Evolutionary conservation across 345 rosid species (phyloP).

Genomic region (Mangifera indica): DNA sequence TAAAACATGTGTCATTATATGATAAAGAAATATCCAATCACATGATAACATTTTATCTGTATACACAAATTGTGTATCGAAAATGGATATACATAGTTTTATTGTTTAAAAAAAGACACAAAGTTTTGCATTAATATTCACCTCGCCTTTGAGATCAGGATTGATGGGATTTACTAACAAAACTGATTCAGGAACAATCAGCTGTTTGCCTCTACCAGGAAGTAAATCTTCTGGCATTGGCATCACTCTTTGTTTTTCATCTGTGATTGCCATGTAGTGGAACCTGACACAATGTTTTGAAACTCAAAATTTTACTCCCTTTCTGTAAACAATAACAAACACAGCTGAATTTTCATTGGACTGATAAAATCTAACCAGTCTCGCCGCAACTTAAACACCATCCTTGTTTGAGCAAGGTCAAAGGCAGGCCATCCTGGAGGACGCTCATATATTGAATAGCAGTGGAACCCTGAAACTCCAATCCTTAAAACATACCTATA

Average conservation of each 20-base stretch:
- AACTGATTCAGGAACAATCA: conserved; percentile 38
- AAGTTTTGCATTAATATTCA: background rate
- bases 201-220: conserved; percentile 32
- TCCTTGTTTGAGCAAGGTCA: conserved; percentile 40
- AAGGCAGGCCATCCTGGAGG: conserved; percentile 30
- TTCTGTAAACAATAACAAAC: background rate
- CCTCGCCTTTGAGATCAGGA: conserved; percentile 45
- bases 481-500: conserved; percentile 35
- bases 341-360: too few relatives aligned
- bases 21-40: too few relatives aligned
- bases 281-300: conserved; percentile 25
- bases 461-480: conserved; percentile 40
- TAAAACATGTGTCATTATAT: too few relatives aligned
- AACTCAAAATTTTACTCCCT: background rate
- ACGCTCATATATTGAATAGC: conserved; percentile 35
- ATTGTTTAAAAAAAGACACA: background rate
- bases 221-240: conserved; percentile 41
- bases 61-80: too few relatives aligned
- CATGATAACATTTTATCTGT: too few relatives aligned
- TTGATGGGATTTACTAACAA: conserved; percentile 35
- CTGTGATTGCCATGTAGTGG: conserved; percentile 45
- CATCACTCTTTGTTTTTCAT: conserved; percentile 43
- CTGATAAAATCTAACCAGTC: conserved; percentile 23
- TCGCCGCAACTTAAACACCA: conserved; percentile 33
- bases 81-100: too few relatives aligned